These are phyloP conservation scores for Solioccasus polychromus DNA, from an alignment of 768 basidiomycete genomes.

Conservation along the genomic window DNA sequence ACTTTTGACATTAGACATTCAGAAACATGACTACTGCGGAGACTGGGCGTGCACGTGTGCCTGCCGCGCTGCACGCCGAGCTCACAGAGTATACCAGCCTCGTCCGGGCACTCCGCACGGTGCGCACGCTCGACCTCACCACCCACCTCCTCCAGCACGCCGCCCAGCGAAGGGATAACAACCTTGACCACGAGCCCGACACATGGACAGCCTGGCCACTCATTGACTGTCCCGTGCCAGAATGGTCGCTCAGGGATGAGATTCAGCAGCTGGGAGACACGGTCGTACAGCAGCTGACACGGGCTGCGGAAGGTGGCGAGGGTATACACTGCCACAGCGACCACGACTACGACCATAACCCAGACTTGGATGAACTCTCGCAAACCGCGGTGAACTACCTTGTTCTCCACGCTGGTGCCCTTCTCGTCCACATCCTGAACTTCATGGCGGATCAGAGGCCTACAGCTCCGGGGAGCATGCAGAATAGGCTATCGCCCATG, in stretches of 20 bases:
- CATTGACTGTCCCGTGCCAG: constrained; percentile 62
- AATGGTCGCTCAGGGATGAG: constrained; percentile 73
- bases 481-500: constrained; percentile 60
- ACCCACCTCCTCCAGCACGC: constrained; percentile 41
- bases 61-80: no score
- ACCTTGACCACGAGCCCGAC: constrained; percentile 38
- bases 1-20: no score
- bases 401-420: constrained; percentile 40
- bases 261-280: constrained; percentile 46
- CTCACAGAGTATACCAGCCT: no score
- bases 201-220: constrained; percentile 80
- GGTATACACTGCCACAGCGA: not conserved
- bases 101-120: no score
- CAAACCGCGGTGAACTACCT: constrained; percentile 35
- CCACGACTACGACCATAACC: constrained; percentile 23
- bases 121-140: constrained; percentile 46
- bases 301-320: constrained; percentile 10
- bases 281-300: constrained; percentile 23
- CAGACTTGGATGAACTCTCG: constrained; percentile 29
- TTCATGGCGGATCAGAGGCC: constrained; percentile 56
- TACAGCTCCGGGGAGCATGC: constrained; percentile 54
- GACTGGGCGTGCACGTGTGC: no score
- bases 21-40: no score
- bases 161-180: constrained; percentile 13
- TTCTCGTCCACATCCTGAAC: constrained; percentile 52